Percentiles rank a stretch among this genome's conserved stretches.
Conservation (phyloP, 2,329 filamentous ascomycete genomes). For the Alternaria incomplexa region DNA sequence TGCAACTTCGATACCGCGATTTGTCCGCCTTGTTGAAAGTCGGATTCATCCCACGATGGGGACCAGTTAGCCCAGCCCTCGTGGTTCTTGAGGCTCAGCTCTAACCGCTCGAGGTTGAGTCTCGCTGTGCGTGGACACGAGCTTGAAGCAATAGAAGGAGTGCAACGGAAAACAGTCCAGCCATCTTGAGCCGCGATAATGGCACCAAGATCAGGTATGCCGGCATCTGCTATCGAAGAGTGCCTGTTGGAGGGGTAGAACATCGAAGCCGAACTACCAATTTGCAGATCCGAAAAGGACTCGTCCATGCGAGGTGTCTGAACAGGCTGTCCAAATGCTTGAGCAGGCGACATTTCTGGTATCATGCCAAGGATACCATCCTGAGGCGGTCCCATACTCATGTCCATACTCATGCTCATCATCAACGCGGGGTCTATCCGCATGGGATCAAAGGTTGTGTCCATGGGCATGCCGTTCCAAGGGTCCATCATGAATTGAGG, state of each 20-base stretch:
- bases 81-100: conserved; percentile 59
- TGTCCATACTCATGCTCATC: conserved; percentile 54
- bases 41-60: conserved; percentile 57
- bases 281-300: conserved; percentile 55
- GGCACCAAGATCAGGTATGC: conserved; percentile 53
- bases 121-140: conserved; percentile 59
- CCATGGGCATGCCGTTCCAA: conserved; percentile 56
- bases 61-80: conserved; percentile 60
- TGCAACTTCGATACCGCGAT: conserved; percentile 57
- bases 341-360: conserved; percentile 49
- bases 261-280: conserved; percentile 51
- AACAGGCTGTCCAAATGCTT: conserved; percentile 45
- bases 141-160: conserved; percentile 55
- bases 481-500: conserved; percentile 57
- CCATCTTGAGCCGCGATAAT: conserved; percentile 59
- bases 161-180: conserved; percentile 61
- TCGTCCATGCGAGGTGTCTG: conserved; percentile 56
- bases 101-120: conserved; percentile 59
- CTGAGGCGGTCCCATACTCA: conserved; percentile 47
- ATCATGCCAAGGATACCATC: conserved; percentile 56
- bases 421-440: conserved; percentile 55
- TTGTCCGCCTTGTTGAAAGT: conserved; percentile 55
- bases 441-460: conserved; percentile 52
- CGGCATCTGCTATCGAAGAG: conserved; percentile 46
- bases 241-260: conserved; percentile 51